phyloP scores from a whole-genome alignment of 2,329 filamentous ascomycete genomes.

The Venturia aucupariae region DNA sequence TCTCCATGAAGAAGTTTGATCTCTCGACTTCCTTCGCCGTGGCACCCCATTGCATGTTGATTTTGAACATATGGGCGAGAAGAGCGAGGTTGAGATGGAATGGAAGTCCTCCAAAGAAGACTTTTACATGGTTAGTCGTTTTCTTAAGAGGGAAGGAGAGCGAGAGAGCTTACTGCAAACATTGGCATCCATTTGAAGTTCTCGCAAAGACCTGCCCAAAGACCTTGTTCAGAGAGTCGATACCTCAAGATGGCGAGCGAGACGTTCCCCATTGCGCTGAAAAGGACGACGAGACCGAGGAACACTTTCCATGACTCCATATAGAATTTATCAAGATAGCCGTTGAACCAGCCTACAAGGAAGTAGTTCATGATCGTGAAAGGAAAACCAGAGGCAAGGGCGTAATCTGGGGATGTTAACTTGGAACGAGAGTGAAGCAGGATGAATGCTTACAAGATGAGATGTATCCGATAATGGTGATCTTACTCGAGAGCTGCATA shows the following conservation, averaged over 20 bases:
- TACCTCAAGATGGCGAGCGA: constrained; percentile 55
- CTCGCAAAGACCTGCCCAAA: constrained; percentile 42
- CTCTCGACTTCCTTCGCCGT: constrained; percentile 76
- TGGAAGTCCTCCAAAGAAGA: constrained; percentile 75
- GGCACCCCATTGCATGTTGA: constrained; percentile 42
- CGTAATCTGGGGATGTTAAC: too few relatives aligned
- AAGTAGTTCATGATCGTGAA: too few relatives aligned
- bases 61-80: constrained; percentile 70
- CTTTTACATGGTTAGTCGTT: too few relatives aligned
- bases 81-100: constrained; percentile 75
- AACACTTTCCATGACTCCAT: constrained; percentile 57
- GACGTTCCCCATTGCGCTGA: constrained; percentile 53
- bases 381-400: too few relatives aligned
- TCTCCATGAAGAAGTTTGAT: constrained; percentile 77
- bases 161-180: too few relatives aligned
- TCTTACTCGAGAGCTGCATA: constrained; percentile 56
- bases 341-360: constrained; percentile 22
- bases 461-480: constrained; percentile 63
- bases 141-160: too few relatives aligned
- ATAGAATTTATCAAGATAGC: constrained; percentile 57
- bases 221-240: constrained; percentile 45
- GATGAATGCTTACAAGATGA: too few relatives aligned
- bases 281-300: constrained; percentile 54
- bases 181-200: constrained; percentile 57
- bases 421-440: too few relatives aligned